phyloP scores from a whole-genome alignment of 371 early-diverging fungal genomes.

The Saksenaea oblongispora region DNA sequence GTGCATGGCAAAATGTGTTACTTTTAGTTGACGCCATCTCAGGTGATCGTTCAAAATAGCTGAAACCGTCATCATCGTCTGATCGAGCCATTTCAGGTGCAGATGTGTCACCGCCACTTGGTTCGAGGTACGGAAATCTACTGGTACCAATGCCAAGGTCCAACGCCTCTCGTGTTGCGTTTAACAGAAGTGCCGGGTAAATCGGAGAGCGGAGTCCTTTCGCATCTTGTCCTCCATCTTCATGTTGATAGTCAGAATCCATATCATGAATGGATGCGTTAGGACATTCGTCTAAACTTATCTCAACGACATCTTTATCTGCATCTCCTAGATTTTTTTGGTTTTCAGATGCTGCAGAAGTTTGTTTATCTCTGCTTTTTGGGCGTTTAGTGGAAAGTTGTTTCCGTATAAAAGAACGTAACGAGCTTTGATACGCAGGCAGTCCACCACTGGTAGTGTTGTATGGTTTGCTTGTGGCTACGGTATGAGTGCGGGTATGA shows the following conservation, averaged over 20 bases:
- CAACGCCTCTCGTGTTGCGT: constrained; percentile 8
- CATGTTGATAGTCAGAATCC: constrained; percentile 14
- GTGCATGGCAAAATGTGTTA: not conserved
- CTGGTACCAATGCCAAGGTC: not conserved
- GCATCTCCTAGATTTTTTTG: constrained; percentile 16
- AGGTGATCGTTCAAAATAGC: constrained; percentile 5
- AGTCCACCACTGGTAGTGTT: constrained; percentile 7
- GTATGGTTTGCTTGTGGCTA: not conserved
- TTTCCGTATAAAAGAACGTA: constrained; percentile 31
- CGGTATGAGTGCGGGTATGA: not conserved
- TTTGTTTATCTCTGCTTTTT: constrained; percentile 16
- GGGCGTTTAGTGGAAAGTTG: constrained; percentile 28
- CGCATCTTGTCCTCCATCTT: not conserved
- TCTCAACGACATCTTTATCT: constrained; percentile 44
- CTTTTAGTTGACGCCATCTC: not conserved
- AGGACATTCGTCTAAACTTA: constrained; percentile 23
- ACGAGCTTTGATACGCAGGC: constrained; percentile 34
- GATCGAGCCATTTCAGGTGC: constrained; percentile 1
- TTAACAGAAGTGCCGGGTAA: constrained; percentile 37
- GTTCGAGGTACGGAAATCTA: not conserved
- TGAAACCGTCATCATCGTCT: constrained; percentile 2
- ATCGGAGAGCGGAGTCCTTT: constrained; percentile 13
- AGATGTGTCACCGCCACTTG: not conserved
- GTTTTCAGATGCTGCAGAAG: constrained; percentile 9
- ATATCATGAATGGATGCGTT: constrained; percentile 10